phyloP scores from a whole-genome alignment of 306 rosid genomes.

The Castanopsis chinensis region DNA sequence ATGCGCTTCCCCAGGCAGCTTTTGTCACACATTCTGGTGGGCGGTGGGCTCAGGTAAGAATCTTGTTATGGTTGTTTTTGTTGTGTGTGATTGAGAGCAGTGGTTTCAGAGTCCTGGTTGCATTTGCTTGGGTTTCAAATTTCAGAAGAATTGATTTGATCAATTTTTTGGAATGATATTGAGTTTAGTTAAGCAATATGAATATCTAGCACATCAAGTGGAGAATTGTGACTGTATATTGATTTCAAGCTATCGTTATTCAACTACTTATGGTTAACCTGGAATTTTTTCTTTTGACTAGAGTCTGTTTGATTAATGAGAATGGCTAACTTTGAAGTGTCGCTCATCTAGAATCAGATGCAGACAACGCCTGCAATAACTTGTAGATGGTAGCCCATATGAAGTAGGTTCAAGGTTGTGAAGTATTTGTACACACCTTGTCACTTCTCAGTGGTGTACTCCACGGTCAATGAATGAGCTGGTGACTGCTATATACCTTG shows the following conservation, averaged over 20 bases:
- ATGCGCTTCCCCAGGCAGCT: slow-evolving; percentile 59
- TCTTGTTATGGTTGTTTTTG: slow-evolving; percentile 6
- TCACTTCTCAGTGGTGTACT: slow-evolving; percentile 2
- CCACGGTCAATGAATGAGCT: not conserved
- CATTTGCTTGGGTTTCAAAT: slow-evolving; percentile 6
- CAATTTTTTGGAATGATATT: not conserved
- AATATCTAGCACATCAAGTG: not conserved
- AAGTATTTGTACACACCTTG: not conserved
- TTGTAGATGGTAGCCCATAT: slow-evolving; percentile 11
- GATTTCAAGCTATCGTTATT: not conserved
- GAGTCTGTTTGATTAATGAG: slow-evolving; percentile 2
- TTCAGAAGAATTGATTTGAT: not conserved
- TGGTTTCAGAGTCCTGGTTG: not conserved
- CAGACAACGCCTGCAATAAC: not conserved
- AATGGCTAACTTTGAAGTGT: not conserved
- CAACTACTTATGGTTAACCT: not conserved
- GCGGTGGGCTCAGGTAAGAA: slow-evolving; percentile 88
- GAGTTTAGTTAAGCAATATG: not conserved
- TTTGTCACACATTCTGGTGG: slow-evolving; percentile 76
- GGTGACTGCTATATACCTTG: not conserved
- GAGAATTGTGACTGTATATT: not conserved
- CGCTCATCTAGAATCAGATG: not conserved
- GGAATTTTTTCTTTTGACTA: not conserved
- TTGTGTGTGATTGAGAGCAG: not conserved
- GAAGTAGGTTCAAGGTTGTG: not conserved